Conservation (phyloP, 768 basidiomycete species). For the Tulasnella sp. region DNA sequence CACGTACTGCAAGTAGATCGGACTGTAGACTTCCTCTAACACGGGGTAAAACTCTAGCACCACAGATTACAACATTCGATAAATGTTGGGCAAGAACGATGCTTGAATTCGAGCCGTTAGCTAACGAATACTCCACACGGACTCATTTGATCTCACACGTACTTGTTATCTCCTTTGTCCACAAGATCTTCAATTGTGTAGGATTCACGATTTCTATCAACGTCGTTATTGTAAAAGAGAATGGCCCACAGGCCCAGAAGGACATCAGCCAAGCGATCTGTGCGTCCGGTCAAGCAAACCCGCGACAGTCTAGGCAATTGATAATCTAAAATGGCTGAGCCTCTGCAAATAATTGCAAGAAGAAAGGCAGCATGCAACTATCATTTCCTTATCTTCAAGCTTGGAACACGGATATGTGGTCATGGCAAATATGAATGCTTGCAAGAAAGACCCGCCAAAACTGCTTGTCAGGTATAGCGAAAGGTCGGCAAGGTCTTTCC, state of each 20-base stretch:
- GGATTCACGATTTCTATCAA: neutral
- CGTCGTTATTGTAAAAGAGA: neutral
- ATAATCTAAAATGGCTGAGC: neutral
- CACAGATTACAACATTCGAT: neutral
- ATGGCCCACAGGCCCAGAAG: neutral
- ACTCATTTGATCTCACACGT: neutral
- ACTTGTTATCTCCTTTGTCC: neutral
- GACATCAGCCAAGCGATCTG: neutral
- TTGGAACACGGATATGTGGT: neutral
- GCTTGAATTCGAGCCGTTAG: neutral
- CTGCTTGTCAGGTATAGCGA: neutral
- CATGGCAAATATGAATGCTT: too few relatives aligned
- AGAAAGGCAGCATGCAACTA: neutral
- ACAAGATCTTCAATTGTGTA: neutral
- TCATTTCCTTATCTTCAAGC: neutral
- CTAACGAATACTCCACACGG: neutral
- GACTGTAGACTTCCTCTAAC: too few relatives aligned
- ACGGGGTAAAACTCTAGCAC: too few relatives aligned
- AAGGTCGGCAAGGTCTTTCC: neutral
- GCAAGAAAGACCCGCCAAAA: too few relatives aligned
- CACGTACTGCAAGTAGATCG: too few relatives aligned
- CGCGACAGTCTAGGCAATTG: neutral
- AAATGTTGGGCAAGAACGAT: neutral
- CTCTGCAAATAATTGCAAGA: neutral
- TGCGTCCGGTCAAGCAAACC: neutral